These are phyloP conservation scores for Fagopyrum esculentum DNA, from an alignment of 148 eudicot species.

Conservation along the genomic window DNA sequence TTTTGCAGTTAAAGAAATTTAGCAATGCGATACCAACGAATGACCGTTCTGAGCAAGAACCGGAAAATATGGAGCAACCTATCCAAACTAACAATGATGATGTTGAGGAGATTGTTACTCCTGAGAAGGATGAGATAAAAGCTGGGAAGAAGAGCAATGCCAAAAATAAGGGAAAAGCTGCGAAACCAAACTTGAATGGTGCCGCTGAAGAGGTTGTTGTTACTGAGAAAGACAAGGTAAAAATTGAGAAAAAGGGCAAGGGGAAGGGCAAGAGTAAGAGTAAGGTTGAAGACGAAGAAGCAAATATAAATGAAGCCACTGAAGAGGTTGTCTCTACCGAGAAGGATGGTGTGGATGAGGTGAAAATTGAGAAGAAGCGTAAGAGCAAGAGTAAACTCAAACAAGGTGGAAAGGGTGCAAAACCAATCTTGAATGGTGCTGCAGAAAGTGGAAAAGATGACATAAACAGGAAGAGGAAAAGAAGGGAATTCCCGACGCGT, in stretches of 20 bases:
- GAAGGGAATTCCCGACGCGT: slow-evolving; percentile 16
- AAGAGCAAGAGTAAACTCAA: background rate
- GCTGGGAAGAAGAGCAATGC: slow-evolving; percentile 20
- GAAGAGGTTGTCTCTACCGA: background rate
- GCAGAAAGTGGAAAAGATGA: slow-evolving; percentile 13
- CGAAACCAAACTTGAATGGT: background rate
- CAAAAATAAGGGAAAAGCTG: slow-evolving; percentile 13
- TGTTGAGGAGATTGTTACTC: background rate
- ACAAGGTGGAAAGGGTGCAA: background rate
- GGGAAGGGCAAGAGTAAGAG: slow-evolving; percentile 14
- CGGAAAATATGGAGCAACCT: background rate
- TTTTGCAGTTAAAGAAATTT: slow-evolving; percentile 73
- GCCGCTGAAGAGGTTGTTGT: background rate
- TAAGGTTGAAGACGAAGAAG: too few relatives aligned
- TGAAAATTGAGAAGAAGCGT: background rate
- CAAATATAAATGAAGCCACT: background rate
- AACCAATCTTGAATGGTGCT: background rate
- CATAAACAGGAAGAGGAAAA: slow-evolving; percentile 26
- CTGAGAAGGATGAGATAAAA: slow-evolving; percentile 21
- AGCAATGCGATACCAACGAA: slow-evolving; percentile 53
- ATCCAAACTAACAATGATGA: slow-evolving; percentile 15
- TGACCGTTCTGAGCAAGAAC: slow-evolving; percentile 27
- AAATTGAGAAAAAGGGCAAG: background rate
- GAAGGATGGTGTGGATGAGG: background rate
- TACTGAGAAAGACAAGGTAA: slow-evolving; percentile 14